Evolutionary conservation across 495 filamentous ascomycete species (phyloP).

Genomic region (Neurospora sp.): DNA sequence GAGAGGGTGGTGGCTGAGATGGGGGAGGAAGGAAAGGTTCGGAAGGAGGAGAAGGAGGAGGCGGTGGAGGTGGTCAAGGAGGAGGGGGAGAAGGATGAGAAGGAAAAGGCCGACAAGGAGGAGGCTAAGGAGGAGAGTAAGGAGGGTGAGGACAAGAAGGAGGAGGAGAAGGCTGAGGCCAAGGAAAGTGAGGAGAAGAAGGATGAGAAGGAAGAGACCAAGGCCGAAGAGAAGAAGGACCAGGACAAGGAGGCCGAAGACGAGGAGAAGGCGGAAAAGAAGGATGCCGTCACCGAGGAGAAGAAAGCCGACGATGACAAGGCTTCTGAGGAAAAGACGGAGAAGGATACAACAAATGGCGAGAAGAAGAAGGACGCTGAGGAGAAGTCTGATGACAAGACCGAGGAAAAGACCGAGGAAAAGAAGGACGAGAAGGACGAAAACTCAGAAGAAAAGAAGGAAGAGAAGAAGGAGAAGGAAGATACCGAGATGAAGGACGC

Average conservation of each 20-base stretch:
- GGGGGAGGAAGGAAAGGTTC: constrained; percentile 13
- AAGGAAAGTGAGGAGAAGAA: constrained; percentile 12
- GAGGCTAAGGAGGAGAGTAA: background rate
- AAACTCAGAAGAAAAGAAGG: background rate
- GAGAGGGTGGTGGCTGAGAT: constrained; percentile 37
- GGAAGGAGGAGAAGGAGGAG: background rate
- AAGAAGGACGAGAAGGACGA: background rate
- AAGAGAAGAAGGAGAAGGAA: constrained; percentile 13
- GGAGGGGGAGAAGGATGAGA: constrained; percentile 1
- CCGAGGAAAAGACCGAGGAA: background rate
- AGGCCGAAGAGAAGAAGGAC: constrained; percentile 27
- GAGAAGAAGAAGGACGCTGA: background rate
- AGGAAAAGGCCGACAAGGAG: background rate
- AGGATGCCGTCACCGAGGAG: constrained; percentile 12
- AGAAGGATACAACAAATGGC: constrained; percentile 1
- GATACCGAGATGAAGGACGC: constrained; percentile 17
- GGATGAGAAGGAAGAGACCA: constrained; percentile 35
- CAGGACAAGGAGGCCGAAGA: constrained; percentile 5
- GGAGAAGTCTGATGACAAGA: background rate
- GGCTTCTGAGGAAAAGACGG: background rate
- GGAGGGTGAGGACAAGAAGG: background rate
- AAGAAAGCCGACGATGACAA: background rate
- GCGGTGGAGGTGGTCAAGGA: background rate
- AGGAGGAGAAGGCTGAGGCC: background rate
- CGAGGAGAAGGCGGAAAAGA: constrained; percentile 2